Conservation (phyloP, 106 monocot species). For the Allium sativum region DNA sequence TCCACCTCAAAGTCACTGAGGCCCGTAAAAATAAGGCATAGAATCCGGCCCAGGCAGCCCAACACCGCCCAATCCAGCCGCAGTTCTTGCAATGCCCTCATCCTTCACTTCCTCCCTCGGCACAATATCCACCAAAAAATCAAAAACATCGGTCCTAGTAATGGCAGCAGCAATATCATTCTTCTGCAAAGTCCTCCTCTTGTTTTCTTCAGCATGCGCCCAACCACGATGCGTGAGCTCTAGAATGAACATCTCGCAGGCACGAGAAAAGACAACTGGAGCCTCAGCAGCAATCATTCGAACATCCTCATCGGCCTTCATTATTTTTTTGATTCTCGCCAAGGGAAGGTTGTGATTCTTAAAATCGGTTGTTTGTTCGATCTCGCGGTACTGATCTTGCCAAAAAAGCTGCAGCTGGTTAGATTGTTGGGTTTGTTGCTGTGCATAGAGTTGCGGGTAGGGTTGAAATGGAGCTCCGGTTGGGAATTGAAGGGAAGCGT, state of each 20-base stretch:
- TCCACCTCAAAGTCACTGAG: not conserved
- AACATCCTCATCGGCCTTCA: constrained; percentile 88
- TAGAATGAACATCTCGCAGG: constrained; percentile 52
- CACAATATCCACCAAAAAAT: constrained; percentile 48
- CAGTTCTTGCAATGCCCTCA: not conserved
- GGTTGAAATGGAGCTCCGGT: constrained; percentile 1
- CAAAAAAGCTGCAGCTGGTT: constrained; percentile 60
- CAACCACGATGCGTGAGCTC: constrained; percentile 43
- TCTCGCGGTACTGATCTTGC: constrained; percentile 65
- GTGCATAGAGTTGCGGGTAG: constrained; percentile 22
- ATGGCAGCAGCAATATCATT: constrained; percentile 51
- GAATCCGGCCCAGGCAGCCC: not conserved
- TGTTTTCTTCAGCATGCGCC: constrained; percentile 46
- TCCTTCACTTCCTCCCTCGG: constrained; percentile 26
- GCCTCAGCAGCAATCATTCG: constrained; percentile 87
- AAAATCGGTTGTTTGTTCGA: constrained; percentile 66
- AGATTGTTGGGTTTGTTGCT: constrained; percentile 30
- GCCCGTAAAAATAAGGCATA: constrained; percentile 1
- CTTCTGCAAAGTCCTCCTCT: constrained; percentile 40
- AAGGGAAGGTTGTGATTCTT: constrained; percentile 72
- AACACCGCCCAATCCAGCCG: not conserved
- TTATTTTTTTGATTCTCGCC: constrained; percentile 90
- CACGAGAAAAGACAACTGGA: constrained; percentile 47
- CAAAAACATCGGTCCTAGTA: constrained; percentile 43
- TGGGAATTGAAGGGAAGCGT: constrained; percentile 1